Percentiles rank a stretch among this genome's conserved stretches.
phyloP scores from a whole-genome alignment of 495 filamentous ascomycete species.

The Evansstolkia leycettana region DNA sequence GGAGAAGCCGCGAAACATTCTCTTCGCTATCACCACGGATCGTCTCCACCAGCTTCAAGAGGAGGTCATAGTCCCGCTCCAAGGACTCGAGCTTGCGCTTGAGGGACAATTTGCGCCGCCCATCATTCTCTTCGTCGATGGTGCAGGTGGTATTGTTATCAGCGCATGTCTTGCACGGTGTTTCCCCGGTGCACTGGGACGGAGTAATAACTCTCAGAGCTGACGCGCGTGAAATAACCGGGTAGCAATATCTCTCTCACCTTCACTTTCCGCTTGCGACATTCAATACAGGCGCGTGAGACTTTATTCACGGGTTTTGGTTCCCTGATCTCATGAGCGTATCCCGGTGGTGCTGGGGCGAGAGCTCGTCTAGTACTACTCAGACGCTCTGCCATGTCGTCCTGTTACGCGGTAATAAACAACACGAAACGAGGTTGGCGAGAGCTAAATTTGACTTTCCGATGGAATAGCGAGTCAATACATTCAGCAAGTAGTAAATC shows the following conservation, averaged over 20 bases:
- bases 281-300: background rate
- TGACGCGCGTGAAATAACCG: no score
- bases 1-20: slow-evolving; percentile 6
- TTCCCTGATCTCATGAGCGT: background rate
- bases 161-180: background rate
- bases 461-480: no score
- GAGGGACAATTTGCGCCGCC: slow-evolving; percentile 9
- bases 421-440: no score
- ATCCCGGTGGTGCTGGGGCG: background rate
- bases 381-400: no score
- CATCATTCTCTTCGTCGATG: slow-evolving; percentile 14
- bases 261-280: background rate
- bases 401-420: no score
- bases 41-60: slow-evolving; percentile 9
- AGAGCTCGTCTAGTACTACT: background rate
- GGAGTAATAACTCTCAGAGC: no score
- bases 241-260: no score
- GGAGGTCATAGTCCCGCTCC: slow-evolving; percentile 13
- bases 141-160: slow-evolving; percentile 2
- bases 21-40: slow-evolving; percentile 8
- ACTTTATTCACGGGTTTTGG: background rate
- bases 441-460: no score
- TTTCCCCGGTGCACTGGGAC: background rate
- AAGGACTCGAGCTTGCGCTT: slow-evolving; percentile 15
- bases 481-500: no score